These are phyloP conservation scores for Manihot esculenta DNA, from an alignment of 441 rosid genomes.

Conservation along the genomic window DNA sequence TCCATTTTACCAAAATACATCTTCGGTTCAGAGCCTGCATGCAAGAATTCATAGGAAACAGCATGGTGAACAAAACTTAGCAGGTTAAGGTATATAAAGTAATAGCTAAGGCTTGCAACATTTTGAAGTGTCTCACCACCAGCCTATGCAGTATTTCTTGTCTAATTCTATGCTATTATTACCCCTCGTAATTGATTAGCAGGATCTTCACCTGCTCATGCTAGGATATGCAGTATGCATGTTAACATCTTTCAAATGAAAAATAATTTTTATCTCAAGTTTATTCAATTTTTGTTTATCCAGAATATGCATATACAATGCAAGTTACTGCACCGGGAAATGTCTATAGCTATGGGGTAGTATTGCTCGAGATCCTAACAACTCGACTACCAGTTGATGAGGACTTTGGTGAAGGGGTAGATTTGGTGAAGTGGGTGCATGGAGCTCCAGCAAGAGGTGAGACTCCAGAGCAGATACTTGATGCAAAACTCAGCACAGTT, in stretches of 20 bases:
- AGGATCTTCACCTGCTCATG: background rate
- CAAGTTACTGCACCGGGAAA: constrained; percentile 99
- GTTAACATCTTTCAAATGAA: background rate
- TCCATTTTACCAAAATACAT: background rate
- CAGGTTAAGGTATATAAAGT: background rate
- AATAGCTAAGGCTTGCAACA: background rate
- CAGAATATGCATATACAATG: constrained; percentile 98
- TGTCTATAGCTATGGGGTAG: constrained; percentile 93
- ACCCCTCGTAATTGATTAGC: background rate
- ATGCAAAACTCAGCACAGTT: constrained; percentile 87
- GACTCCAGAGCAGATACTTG: constrained; percentile 96
- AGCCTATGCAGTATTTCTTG: background rate
- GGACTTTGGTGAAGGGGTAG: constrained; percentile 88
- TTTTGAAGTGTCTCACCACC: background rate
- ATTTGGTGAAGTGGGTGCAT: constrained; percentile 99
- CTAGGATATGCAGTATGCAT: background rate
- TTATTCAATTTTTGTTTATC: constrained; percentile 6
- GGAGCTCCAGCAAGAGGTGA: constrained; percentile 92
- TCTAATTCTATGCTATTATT: background rate
- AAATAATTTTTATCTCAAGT: background rate
- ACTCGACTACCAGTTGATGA: constrained; percentile 84
- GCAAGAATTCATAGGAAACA: background rate
- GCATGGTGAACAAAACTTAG: background rate
- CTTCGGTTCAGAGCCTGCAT: background rate
- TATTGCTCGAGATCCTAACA: constrained; percentile 88